A percentile compares a stretch with the other conserved stretches of the same genome.
Evolutionary conservation across 208 protist species (phyloP).

Genomic region (Lotmaria passim): DNA sequence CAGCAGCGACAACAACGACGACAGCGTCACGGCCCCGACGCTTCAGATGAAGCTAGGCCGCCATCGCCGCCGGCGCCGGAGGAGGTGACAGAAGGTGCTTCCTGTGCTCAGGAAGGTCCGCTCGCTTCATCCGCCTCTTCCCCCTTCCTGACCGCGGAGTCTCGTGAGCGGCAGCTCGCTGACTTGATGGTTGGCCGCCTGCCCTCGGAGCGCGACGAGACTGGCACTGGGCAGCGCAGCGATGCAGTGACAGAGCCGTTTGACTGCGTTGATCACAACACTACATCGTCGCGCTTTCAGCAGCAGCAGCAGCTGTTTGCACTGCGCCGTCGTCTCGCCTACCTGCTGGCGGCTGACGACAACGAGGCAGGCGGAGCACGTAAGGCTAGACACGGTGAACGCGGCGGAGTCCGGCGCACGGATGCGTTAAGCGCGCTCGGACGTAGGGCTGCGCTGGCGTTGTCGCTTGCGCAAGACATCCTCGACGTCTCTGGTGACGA

Average conservation of each 20-base stretch:
- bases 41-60: neutral
- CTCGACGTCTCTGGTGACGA: neutral
- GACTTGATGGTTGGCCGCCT: constrained; percentile 7
- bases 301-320: constrained; percentile 30
- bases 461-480: constrained; percentile 31
- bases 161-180: constrained; percentile 10
- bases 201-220: neutral
- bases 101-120: too few relatives aligned
- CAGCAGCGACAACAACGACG: constrained; percentile 2
- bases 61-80: neutral
- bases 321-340: constrained; percentile 33
- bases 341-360: constrained; percentile 24
- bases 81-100: too few relatives aligned
- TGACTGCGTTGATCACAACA: neutral
- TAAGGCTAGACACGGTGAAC: neutral
- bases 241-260: neutral
- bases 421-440: neutral
- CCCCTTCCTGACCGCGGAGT: too few relatives aligned
- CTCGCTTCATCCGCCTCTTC: neutral
- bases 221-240: neutral
- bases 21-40: neutral
- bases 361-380: neutral
- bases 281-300: constrained; percentile 9
- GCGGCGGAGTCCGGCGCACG: too few relatives aligned
- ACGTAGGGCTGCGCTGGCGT: constrained; percentile 11